Percentiles rank a stretch among this genome's conserved stretches.
These are phyloP conservation scores for Hymenochaete sp. DNA, from an alignment of 1,284 basidiomycete species.

Conservation along the genomic window DNA sequence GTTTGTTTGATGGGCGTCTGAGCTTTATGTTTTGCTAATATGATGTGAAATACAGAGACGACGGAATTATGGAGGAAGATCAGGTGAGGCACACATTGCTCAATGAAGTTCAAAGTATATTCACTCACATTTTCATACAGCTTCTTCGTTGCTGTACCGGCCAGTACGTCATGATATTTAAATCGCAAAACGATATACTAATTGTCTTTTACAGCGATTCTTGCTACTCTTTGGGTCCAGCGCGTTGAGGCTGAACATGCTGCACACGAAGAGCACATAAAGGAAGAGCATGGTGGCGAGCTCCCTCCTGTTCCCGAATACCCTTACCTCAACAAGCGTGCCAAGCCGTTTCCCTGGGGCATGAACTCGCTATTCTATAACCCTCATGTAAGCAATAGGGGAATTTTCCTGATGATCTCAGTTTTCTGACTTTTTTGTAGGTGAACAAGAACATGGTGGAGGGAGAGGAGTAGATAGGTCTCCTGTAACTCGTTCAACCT, in stretches of 20 bases:
- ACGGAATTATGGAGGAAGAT: slow-evolving; percentile 79
- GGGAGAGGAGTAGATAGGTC: slow-evolving; percentile 1
- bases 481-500: not conserved
- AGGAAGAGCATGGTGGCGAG: slow-evolving; percentile 65
- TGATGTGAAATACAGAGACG: slow-evolving; percentile 42
- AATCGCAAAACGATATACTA: slow-evolving; percentile 8
- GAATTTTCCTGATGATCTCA: slow-evolving; percentile 10
- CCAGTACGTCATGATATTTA: slow-evolving; percentile 38
- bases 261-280: slow-evolving; percentile 63
- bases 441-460: slow-evolving; percentile 15
- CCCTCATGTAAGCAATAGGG: slow-evolving; percentile 41
- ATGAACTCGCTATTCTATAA: slow-evolving; percentile 76
- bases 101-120: too few relatives aligned
- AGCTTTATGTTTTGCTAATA: slow-evolving; percentile 11
- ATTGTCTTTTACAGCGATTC: slow-evolving; percentile 40
- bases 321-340: slow-evolving; percentile 68
- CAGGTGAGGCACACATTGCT: slow-evolving; percentile 49
- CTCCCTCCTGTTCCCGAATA: slow-evolving; percentile 65
- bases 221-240: slow-evolving; percentile 62
- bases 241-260: slow-evolving; percentile 69
- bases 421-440: slow-evolving; percentile 1
- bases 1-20: slow-evolving; percentile 31
- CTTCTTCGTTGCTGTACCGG: slow-evolving; percentile 68
- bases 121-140: slow-evolving; percentile 29
- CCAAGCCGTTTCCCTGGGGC: slow-evolving; percentile 79